Percentiles rank a stretch among this genome's conserved stretches.
Conservation (phyloP, 2,329 filamentous ascomycete genomes). For the Pseudogymnoascus sp. region DNA sequence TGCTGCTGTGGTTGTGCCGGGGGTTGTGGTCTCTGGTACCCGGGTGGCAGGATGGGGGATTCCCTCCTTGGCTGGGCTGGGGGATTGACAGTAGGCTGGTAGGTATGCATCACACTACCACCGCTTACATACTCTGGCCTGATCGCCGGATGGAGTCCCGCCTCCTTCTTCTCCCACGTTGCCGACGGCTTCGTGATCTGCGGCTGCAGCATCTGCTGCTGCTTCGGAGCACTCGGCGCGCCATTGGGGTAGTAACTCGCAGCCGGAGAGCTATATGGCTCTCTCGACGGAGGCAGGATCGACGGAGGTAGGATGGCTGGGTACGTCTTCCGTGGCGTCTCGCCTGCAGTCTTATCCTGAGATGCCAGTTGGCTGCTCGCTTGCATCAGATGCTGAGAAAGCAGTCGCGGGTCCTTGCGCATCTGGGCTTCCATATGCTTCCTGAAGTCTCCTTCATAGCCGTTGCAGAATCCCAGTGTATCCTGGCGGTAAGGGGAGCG, state of each 20-base stretch:
- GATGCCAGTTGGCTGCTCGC: background rate
- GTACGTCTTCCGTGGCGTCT: slow-evolving; percentile 12
- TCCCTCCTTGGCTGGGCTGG: background rate
- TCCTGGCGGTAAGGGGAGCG: slow-evolving; percentile 48
- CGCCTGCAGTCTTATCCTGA: background rate
- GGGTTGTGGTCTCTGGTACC: background rate
- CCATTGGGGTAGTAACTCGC: slow-evolving; percentile 9
- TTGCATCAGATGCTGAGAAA: background rate
- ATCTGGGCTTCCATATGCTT: slow-evolving; percentile 16
- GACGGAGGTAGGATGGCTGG: slow-evolving; percentile 10
- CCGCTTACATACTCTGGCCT: slow-evolving; percentile 24
- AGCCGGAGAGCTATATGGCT: slow-evolving; percentile 9
- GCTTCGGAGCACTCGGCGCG: slow-evolving; percentile 5
- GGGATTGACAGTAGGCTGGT: background rate
- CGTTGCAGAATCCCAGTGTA: slow-evolving; percentile 51
- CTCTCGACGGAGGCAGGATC: slow-evolving; percentile 8
- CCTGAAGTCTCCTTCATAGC: slow-evolving; percentile 41
- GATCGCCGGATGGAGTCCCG: slow-evolving; percentile 31
- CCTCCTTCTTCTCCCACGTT: slow-evolving; percentile 22
- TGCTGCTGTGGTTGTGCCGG: background rate
- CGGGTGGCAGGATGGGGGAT: background rate
- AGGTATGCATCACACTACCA: background rate
- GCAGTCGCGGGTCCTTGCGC: slow-evolving; percentile 10
- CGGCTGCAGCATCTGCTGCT: slow-evolving; percentile 10
- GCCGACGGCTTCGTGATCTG: slow-evolving; percentile 5